A percentile compares a stretch with the other conserved stretches of the same genome.
phyloP scores from a whole-genome alignment of 192 early-diverging fungal genomes.

The Cetraspora pellucida region DNA sequence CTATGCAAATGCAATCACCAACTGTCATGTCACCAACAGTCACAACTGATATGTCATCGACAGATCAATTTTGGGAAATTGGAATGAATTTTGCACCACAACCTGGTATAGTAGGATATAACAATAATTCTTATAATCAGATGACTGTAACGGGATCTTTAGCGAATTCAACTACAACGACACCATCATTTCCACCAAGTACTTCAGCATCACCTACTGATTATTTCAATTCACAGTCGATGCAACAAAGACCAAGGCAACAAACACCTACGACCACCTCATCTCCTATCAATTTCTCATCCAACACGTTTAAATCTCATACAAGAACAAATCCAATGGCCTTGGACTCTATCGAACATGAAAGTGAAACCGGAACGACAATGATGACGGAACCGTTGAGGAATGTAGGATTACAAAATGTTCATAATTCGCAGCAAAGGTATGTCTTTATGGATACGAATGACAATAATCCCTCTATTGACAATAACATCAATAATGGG shows the following conservation, averaged over 20 bases:
- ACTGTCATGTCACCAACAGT: neutral
- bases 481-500: neutral
- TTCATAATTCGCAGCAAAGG: conserved; percentile 15
- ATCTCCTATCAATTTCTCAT: neutral
- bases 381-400: neutral
- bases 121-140: neutral
- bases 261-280: neutral
- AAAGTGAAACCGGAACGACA: neutral
- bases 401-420: conserved; percentile 12
- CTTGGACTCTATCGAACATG: neutral
- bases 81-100: neutral
- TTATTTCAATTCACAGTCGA: neutral
- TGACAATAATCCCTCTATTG: conserved; percentile 5
- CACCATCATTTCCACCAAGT: neutral
- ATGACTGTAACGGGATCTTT: neutral
- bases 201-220: neutral
- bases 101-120: neutral
- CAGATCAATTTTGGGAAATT: neutral
- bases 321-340: neutral
- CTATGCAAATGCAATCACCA: neutral
- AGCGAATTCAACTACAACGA: neutral
- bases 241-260: neutral
- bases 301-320: neutral
- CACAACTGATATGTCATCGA: neutral
- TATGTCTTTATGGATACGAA: conserved; percentile 19